These are phyloP conservation scores for Pseudopyricularia cyperi DNA, from an alignment of 2,329 filamentous ascomycete genomes.

Conservation along the genomic window DNA sequence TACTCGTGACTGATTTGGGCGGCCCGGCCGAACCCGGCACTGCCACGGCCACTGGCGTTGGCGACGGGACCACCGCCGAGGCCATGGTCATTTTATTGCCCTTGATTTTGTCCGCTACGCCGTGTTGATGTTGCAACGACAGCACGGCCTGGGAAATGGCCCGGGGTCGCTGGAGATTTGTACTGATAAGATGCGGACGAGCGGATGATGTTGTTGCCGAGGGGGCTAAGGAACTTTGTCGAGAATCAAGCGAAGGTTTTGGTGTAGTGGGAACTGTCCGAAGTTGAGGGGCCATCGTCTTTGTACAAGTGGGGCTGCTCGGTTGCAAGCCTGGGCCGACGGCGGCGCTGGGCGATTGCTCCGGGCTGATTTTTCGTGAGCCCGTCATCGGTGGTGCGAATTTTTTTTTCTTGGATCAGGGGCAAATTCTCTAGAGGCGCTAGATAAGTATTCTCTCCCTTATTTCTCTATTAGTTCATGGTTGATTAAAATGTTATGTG, in stretches of 20 bases:
- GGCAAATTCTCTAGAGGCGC: not conserved
- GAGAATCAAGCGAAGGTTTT: not conserved
- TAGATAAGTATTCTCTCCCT: not conserved
- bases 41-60: conserved; percentile 23
- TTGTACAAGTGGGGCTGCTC: conserved; percentile 4
- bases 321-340: conserved; percentile 2
- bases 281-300: not conserved
- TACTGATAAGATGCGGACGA: not conserved
- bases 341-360: not conserved
- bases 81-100: conserved; percentile 28
- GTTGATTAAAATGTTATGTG: too few species aligned
- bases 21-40: conserved; percentile 4
- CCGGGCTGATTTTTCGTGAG: not conserved
- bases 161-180: not conserved
- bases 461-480: too few species aligned
- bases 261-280: not conserved
- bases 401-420: not conserved
- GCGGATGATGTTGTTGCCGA: not conserved
- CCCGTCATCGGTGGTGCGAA: not conserved
- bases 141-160: not conserved
- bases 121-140: not conserved
- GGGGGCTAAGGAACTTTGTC: not conserved
- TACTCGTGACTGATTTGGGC: conserved; percentile 54
- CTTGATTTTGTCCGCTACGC: too few species aligned
- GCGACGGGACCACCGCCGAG: conserved; percentile 29